Base-by-base conservation (phyloP, 148 eudicot genomes). In the Selenicereus undatus region DNA sequence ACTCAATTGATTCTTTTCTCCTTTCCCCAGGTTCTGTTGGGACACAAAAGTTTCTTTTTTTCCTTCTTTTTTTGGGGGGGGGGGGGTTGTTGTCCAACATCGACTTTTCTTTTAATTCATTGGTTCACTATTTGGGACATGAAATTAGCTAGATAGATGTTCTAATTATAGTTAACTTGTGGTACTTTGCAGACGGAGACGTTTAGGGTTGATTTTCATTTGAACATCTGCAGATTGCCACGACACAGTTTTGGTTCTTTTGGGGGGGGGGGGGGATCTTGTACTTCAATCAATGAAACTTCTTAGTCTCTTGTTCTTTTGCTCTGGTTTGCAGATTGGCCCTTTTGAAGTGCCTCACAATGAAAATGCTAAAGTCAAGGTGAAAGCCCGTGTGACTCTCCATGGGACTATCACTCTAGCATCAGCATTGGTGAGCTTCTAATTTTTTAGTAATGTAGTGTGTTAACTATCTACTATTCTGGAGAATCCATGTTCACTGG, bases 361-460 rank as follows among this genome's bases (percentile, higher is more conserved):
- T 52, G 91, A 88, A 82, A 89, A 81, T 24, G 82, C 81, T 32
- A 82, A 86, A 88, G 85, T 96, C 0, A 93, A 93, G 81, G 84
- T 91, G 39, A 93, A 86, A 83, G 88, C 92, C 79, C 81, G 81
- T 70, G 84, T 96, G 81, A 91, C 92, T 78, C 87, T 92, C 50
- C 88, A 92, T 82, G 98, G 98, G 60, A 86, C 88, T 78, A 85
- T 93, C 60, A 82, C 86, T 11, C 36, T 90, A 70, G 90, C 79
- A 30, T 87, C 97, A 64, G 99, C 95, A 76, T 79, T 78, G 68
- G 99, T 96, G 89, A 88, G 95, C 82, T 75, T 39, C 43, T 39
- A 77, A 32, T 54, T 64, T 43, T 17, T 69, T 24, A 32, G 29
- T 13, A 7, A 13, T 6, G 18, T 69, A 36, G 18, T 70, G 27